These are phyloP conservation scores for Rhynchosporium graminicola DNA, from an alignment of 2,329 filamentous ascomycete species.

Conservation along the genomic window DNA sequence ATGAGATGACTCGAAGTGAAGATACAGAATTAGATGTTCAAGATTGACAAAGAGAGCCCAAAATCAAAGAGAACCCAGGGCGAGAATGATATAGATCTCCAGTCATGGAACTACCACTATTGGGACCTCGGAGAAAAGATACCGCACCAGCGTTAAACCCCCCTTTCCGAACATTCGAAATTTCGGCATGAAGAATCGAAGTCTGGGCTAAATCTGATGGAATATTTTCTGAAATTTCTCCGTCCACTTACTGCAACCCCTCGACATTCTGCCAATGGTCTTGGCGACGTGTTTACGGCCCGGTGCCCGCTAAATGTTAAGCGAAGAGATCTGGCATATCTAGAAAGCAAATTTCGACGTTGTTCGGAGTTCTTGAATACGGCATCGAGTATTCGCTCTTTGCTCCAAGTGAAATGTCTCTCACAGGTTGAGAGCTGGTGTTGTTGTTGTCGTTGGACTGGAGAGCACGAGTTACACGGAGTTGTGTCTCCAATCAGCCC, in stretches of 20 bases:
- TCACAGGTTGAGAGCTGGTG: too few relatives aligned
- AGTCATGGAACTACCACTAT: not conserved
- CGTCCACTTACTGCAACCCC: not conserved
- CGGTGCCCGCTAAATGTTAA: too few relatives aligned
- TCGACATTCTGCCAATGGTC: too few relatives aligned
- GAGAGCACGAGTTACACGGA: too few relatives aligned
- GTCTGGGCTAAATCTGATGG: slow-evolving; percentile 6
- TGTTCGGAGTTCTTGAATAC: too few relatives aligned
- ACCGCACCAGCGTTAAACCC: slow-evolving; percentile 1
- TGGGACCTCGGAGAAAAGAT: not conserved
- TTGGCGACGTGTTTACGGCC: too few relatives aligned
- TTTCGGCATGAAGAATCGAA: not conserved
- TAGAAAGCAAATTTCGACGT: too few relatives aligned
- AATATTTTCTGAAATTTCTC: not conserved
- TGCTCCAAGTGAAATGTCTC: too few relatives aligned
- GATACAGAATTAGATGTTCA: not conserved
- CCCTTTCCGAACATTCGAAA: not conserved
- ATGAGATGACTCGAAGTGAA: not conserved
- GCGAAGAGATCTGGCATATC: too few relatives aligned
- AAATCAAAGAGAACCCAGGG: not conserved
- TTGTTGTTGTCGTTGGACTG: too few relatives aligned
- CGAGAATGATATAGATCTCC: not conserved
- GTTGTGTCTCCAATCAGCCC: slow-evolving; percentile 1
- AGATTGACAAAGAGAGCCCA: not conserved
- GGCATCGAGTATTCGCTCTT: too few relatives aligned